These are phyloP conservation scores for Suillus americanus DNA, from an alignment of 768 basidiomycete genomes.

Conservation along the genomic window DNA sequence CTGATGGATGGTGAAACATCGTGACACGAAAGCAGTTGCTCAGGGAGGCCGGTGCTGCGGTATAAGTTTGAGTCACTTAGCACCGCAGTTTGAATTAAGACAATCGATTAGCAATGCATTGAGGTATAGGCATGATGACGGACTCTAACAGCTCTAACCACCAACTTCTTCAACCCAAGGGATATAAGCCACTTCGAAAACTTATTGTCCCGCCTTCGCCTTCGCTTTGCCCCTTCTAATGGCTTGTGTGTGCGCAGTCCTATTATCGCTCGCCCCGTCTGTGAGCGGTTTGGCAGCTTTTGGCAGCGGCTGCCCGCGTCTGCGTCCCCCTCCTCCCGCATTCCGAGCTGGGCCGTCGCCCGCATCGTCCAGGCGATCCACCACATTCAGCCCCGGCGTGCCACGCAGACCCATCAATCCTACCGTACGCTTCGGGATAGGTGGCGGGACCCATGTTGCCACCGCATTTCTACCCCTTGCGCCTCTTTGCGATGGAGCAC, in stretches of 20 bases:
- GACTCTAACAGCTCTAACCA: not conserved
- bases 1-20: not conserved
- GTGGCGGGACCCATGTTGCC: slow-evolving; percentile 22
- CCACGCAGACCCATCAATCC: slow-evolving; percentile 51
- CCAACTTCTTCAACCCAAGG: not conserved
- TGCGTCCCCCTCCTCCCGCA: not conserved
- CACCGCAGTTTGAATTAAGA: not conserved
- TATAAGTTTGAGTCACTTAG: not conserved
- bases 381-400: slow-evolving; percentile 12
- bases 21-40: not conserved
- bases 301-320: not conserved
- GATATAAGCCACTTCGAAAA: not conserved
- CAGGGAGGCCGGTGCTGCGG: not conserved
- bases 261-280: not conserved
- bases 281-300: not conserved
- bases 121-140: not conserved
- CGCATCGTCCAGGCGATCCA: slow-evolving; percentile 1
- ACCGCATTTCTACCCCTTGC: not conserved
- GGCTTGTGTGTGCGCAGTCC: not conserved
- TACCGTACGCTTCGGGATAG: slow-evolving; percentile 40
- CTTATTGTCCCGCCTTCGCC: not conserved
- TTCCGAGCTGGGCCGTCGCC: not conserved
- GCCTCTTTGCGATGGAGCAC: not conserved
- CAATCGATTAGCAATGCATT: not conserved
- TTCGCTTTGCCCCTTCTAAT: not conserved